Base-by-base conservation (phyloP, 2,329 filamentous ascomycete species). In the Mycosphaerelloides madeirae region DNA sequence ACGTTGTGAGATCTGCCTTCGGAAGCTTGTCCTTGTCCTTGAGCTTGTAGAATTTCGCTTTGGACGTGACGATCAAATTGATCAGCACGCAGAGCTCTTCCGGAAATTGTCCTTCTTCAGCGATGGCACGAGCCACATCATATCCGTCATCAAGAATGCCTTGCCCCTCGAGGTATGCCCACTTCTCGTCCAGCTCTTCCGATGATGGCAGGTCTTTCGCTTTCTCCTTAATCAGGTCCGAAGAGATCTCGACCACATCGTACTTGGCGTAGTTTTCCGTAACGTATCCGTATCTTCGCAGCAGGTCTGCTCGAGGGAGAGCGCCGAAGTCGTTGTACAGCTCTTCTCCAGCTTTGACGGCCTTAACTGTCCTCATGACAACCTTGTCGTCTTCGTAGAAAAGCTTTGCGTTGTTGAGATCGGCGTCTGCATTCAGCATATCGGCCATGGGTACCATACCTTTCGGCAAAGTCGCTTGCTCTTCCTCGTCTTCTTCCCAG, bases 371-470 rank as follows among this genome's bases (percentile, higher is more conserved):
- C 18, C 81, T 84, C 65, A 93, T 91, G 2, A 82, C 81, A 7
- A 95, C 72, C 9, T 62, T 67, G 35, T 71, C 68, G 44, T 76
- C 70, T 52, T 81, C 77, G 61, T 83, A 79, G 58, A 78, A 80
- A 1, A 83, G 71, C 34, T 78, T 76, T 15, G 80, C 85, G 55
- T 95, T 95, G 65, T 93, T 93, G 53, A 71, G 69, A 50, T 88
- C 81, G 3, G 85, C 88, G 63, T 95, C 87, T 0, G 89, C 87
- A 58, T 95, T 95, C 25, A 96, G 74, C 60, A 95, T 83, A 62
- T 95, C 90, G 1, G 89, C 89, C 72, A 96, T 78, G 1, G 89
- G 88, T 0, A 95, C 85, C 87, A 95, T 93, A 41, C 85, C 89
- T 67, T 95, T 87, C 14, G 76, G 70, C 3, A 73, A 56, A 3